Percentiles rank a stretch among this genome's conserved stretches.
phyloP scores from a whole-genome alignment of 2,329 filamentous ascomycete genomes.

The Epichloe coenophiala region DNA sequence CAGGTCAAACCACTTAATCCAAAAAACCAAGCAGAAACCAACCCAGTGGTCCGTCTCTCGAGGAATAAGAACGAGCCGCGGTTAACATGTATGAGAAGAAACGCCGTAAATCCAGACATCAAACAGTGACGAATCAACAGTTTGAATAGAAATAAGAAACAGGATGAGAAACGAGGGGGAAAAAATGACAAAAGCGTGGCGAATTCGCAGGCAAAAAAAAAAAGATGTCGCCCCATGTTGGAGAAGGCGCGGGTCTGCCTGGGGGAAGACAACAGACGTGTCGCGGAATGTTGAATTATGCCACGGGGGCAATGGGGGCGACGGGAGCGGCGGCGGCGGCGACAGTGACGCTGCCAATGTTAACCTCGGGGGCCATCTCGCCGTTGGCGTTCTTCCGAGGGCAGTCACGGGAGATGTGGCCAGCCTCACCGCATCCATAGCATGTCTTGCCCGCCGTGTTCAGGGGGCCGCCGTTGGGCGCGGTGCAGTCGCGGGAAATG shows the following conservation, averaged over 20 bases:
- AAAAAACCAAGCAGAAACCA: background rate
- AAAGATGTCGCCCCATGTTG: background rate
- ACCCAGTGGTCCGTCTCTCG: background rate
- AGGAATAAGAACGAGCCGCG: background rate
- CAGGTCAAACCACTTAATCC: background rate
- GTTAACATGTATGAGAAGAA: slow-evolving; percentile 8
- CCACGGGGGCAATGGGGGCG: slow-evolving; percentile 29
- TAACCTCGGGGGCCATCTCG: slow-evolving; percentile 33
- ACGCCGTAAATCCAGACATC: slow-evolving; percentile 11
- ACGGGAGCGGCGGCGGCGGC: slow-evolving; percentile 29
- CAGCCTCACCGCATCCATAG: slow-evolving; percentile 92
- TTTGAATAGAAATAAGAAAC: slow-evolving; percentile 12
- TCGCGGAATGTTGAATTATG: slow-evolving; percentile 13
- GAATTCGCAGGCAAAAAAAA: background rate
- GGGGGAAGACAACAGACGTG: slow-evolving; percentile 7
- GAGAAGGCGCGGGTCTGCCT: background rate
- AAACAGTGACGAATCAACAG: slow-evolving; percentile 15
- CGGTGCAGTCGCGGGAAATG: slow-evolving; percentile 88
- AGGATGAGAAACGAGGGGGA: background rate
- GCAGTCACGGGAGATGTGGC: slow-evolving; percentile 93
- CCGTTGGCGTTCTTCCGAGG: slow-evolving; percentile 52
- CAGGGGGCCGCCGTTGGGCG: slow-evolving; percentile 87
- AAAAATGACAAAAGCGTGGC: too few species aligned
- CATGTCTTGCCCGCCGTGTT: slow-evolving; percentile 97
- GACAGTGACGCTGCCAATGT: slow-evolving; percentile 23